Evolutionary conservation across 805 yeast species (phyloP).

Genomic region (Cyberlindnera americana): DNA sequence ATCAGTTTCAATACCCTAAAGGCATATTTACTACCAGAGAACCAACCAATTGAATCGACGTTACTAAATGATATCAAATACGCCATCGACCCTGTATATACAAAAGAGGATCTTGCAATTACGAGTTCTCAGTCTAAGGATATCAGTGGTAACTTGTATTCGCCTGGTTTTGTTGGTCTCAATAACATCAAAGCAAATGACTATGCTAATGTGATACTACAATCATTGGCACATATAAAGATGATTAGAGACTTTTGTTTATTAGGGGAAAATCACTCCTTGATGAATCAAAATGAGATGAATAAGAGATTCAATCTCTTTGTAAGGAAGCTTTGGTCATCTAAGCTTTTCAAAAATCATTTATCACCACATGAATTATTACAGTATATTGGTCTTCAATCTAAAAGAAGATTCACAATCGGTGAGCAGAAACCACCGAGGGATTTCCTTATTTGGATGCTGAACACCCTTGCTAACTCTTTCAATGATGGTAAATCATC

Average conservation of each 20-base stretch:
- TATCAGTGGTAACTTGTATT: slow-evolving; percentile 42
- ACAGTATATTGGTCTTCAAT: slow-evolving; percentile 41
- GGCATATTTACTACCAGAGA: slow-evolving; percentile 63
- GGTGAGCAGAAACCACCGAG: slow-evolving; percentile 49
- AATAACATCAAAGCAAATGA: slow-evolving; percentile 50
- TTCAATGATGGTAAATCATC: slow-evolving; percentile 20
- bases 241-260: slow-evolving; percentile 47
- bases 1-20: slow-evolving; percentile 49
- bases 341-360: slow-evolving; percentile 52
- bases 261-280: slow-evolving; percentile 19
- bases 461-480: slow-evolving; percentile 42
- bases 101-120: slow-evolving; percentile 27
- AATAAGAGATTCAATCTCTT: slow-evolving; percentile 42
- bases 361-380: slow-evolving; percentile 66
- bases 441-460: slow-evolving; percentile 54
- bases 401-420: slow-evolving; percentile 41
- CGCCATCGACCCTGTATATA: slow-evolving; percentile 50
- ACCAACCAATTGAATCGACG: slow-evolving; percentile 38
- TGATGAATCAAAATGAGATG: slow-evolving; percentile 31
- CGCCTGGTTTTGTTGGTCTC: slow-evolving; percentile 65
- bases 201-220: slow-evolving; percentile 56
- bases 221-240: slow-evolving; percentile 49
- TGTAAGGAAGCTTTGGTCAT: slow-evolving; percentile 62
- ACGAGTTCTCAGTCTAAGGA: slow-evolving; percentile 31
- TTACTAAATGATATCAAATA: slow-evolving; percentile 49